Conservation (phyloP, 257 asterid genomes). For the Rauvolfia tetraphylla region DNA sequence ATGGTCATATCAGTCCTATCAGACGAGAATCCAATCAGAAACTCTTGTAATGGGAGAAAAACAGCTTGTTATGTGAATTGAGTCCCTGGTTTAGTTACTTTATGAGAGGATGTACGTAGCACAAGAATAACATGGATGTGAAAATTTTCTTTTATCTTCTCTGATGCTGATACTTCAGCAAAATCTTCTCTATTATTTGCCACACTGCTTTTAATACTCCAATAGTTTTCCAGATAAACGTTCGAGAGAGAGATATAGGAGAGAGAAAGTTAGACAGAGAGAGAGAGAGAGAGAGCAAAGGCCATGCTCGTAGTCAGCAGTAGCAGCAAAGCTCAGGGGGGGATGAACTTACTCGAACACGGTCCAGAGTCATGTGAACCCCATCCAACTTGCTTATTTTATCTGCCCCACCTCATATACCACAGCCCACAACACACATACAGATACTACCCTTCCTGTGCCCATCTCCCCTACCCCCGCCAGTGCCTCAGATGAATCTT, state of each 20-base stretch:
- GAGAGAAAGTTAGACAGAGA: background rate
- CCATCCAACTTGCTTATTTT: constrained; percentile 41
- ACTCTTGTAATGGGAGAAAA: too few relatives aligned
- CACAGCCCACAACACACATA: constrained; percentile 2
- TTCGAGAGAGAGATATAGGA: background rate
- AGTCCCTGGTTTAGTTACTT: too few relatives aligned
- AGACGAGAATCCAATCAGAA: too few relatives aligned
- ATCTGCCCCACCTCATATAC: constrained; percentile 6
- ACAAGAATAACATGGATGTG: background rate
- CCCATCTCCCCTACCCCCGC: background rate
- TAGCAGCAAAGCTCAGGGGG: constrained; percentile 53
- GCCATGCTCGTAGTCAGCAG: constrained; percentile 38
- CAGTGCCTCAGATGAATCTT: constrained; percentile 47
- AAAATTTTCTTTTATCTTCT: constrained; percentile 23
- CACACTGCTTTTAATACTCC: constrained; percentile 36
- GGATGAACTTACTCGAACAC: constrained; percentile 49
- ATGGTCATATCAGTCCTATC: too few relatives aligned
- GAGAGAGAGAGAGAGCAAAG: constrained; percentile 1
- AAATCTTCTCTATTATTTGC: constrained; percentile 35
- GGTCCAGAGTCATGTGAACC: constrained; percentile 79
- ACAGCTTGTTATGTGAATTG: too few relatives aligned
- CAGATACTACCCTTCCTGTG: background rate
- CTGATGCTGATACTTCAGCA: constrained; percentile 37
- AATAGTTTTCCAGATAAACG: constrained; percentile 26
- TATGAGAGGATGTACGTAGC: too few relatives aligned